Evolutionary conservation across 1,284 basidiomycete species (phyloP).

Genomic region (Ceratobasidium sp.): DNA sequence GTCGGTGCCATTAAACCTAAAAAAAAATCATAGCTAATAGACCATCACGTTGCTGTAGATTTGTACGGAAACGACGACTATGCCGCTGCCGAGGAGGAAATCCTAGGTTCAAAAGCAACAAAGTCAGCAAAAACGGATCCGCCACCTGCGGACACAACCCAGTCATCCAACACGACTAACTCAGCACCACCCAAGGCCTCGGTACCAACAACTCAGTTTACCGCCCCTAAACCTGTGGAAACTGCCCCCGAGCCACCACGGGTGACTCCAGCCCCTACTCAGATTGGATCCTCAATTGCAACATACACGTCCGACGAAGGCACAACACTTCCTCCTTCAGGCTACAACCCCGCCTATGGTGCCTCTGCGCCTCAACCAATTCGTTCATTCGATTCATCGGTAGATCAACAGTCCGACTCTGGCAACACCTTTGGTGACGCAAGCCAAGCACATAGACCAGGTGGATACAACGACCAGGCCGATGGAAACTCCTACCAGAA

Average conservation of each 20-base stretch:
- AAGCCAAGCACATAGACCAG: not conserved
- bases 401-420: slow-evolving; percentile 21
- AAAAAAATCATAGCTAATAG: too few species aligned
- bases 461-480: slow-evolving; percentile 26
- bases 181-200: too few species aligned
- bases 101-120: slow-evolving; percentile 46
- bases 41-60: too few species aligned
- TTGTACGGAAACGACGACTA: slow-evolving; percentile 79
- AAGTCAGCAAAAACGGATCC: slow-evolving; percentile 20
- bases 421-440: not conserved
- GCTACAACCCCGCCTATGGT: slow-evolving; percentile 35
- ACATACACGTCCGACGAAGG: slow-evolving; percentile 36
- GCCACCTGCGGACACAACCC: slow-evolving; percentile 40
- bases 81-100: slow-evolving; percentile 46
- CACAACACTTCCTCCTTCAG: slow-evolving; percentile 35
- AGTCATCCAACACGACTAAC: slow-evolving; percentile 40
- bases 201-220: not conserved
- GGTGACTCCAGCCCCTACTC: slow-evolving; percentile 3
- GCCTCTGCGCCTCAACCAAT: not conserved
- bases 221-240: slow-evolving; percentile 20
- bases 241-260: slow-evolving; percentile 15
- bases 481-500: slow-evolving; percentile 26
- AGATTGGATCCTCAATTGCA: slow-evolving; percentile 32
- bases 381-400: slow-evolving; percentile 21
- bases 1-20: too few species aligned